Percentiles rank a stretch among this genome's conserved stretches.
phyloP scores from a whole-genome alignment of 202 grass and related monocot species.

The Carex arenaria region DNA sequence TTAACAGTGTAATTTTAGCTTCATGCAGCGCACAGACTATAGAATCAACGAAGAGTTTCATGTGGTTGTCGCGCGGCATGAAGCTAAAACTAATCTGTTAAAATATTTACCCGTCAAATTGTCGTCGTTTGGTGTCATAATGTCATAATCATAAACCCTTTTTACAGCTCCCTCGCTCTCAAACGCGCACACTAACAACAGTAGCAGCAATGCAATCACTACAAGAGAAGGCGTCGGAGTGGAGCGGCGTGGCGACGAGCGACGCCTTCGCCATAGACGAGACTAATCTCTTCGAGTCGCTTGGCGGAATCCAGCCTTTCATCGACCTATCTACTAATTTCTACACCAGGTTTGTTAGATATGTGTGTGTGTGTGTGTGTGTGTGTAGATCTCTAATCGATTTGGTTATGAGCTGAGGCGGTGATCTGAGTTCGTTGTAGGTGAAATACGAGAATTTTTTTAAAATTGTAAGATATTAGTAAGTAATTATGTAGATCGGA shows the following conservation, averaged over 20 bases:
- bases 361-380: too few species aligned
- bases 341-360: conserved; percentile 56
- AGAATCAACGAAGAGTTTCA: too few species aligned
- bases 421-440: neutral
- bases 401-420: neutral
- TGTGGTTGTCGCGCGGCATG: too few species aligned
- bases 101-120: neutral
- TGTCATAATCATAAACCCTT: neutral
- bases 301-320: conserved; percentile 77
- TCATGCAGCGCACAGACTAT: too few species aligned
- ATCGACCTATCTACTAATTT: conserved; percentile 88
- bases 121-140: neutral
- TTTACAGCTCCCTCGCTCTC: neutral
- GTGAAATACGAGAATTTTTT: neutral
- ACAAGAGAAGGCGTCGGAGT: conserved; percentile 84
- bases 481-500: neutral
- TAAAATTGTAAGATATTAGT: neutral
- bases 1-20: too few species aligned
- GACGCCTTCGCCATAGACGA: conserved; percentile 89
- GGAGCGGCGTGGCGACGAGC: conserved; percentile 69
- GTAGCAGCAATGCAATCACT: conserved; percentile 66
- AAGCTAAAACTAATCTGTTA: too few species aligned
- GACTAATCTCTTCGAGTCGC: conserved; percentile 61
- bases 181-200: neutral
- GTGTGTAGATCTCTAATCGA: neutral